Evolutionary conservation across 2,329 filamentous ascomycete genomes (phyloP).

Genomic region (Microcera coccophila): DNA sequence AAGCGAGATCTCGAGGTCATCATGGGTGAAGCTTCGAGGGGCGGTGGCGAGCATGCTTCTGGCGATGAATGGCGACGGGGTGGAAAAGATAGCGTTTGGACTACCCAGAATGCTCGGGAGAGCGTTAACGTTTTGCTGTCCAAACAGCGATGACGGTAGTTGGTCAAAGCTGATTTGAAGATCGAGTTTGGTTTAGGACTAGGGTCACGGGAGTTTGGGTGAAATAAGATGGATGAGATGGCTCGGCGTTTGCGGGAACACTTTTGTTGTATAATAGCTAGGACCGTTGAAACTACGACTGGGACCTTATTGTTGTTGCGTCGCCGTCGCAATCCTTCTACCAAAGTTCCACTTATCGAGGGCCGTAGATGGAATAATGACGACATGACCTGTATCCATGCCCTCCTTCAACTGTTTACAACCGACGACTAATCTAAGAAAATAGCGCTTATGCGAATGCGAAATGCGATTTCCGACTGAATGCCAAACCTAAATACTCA

Average conservation of each 20-base stretch:
- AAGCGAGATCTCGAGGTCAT: slow-evolving; percentile 86
- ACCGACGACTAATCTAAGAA: not conserved
- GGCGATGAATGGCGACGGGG: slow-evolving; percentile 68
- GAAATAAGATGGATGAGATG: slow-evolving; percentile 16
- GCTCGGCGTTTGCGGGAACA: slow-evolving; percentile 23
- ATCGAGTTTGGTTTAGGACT: slow-evolving; percentile 19
- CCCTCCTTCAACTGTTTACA: not conserved
- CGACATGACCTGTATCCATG: not conserved
- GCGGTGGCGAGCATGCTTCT: slow-evolving; percentile 52
- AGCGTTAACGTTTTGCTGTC: slow-evolving; percentile 59
- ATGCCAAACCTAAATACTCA: not conserved
- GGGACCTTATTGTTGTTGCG: not conserved
- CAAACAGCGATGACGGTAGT: slow-evolving; percentile 40
- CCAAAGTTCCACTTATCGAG: too few species aligned
- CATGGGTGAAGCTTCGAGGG: slow-evolving; percentile 70
- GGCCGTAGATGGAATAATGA: too few species aligned
- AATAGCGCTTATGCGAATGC: slow-evolving; percentile 1
- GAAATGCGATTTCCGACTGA: not conserved
- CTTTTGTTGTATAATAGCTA: slow-evolving; percentile 26
- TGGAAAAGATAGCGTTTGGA: slow-evolving; percentile 53
- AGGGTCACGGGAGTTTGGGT: slow-evolving; percentile 17
- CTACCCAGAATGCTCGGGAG: slow-evolving; percentile 56
- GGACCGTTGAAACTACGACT: slow-evolving; percentile 7
- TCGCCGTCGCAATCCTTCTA: too few species aligned
- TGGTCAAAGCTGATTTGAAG: too few species aligned